Conservation (phyloP, 805 yeast species). For the Pichia rugopelliculosa region DNA sequence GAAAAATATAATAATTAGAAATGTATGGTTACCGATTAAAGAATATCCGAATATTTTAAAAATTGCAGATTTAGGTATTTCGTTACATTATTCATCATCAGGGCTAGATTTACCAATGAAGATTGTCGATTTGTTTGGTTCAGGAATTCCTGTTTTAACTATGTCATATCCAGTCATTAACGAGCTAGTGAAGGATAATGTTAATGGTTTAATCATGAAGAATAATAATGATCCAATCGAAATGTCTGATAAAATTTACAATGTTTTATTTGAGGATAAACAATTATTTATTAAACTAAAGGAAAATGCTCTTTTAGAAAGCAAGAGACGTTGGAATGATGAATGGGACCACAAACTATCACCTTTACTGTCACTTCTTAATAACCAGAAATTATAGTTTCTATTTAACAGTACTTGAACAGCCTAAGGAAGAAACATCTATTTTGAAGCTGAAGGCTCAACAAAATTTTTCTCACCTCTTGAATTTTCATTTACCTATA, state of each 20-base stretch:
- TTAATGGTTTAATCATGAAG: conserved; percentile 59
- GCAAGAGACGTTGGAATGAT: conserved; percentile 61
- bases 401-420: too few species aligned
- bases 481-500: too few species aligned
- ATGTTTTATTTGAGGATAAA: conserved; percentile 25
- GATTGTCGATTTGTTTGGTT: conserved; percentile 91
- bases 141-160: conserved; percentile 87
- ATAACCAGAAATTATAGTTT: neutral
- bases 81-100: conserved; percentile 84
- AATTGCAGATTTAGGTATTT: conserved; percentile 79
- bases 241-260: conserved; percentile 33
- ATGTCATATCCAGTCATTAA: conserved; percentile 66
- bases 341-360: conserved; percentile 60
- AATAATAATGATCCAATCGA: conserved; percentile 32
- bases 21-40: conserved; percentile 70
- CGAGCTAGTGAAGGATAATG: conserved; percentile 64
- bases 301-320: conserved; percentile 68
- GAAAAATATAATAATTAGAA: conserved; percentile 46
- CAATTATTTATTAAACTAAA: conserved; percentile 35
- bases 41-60: conserved; percentile 74
- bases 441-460: neutral
- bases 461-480: neutral
- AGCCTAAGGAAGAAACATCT: neutral
- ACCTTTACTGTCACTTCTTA: conserved; percentile 16
- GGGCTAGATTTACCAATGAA: conserved; percentile 98